A percentile compares a stretch with the other conserved stretches of the same genome.
These are phyloP conservation scores for Penicillium sumatraense DNA, from an alignment of 2,329 filamentous ascomycete species.

Conservation along the genomic window DNA sequence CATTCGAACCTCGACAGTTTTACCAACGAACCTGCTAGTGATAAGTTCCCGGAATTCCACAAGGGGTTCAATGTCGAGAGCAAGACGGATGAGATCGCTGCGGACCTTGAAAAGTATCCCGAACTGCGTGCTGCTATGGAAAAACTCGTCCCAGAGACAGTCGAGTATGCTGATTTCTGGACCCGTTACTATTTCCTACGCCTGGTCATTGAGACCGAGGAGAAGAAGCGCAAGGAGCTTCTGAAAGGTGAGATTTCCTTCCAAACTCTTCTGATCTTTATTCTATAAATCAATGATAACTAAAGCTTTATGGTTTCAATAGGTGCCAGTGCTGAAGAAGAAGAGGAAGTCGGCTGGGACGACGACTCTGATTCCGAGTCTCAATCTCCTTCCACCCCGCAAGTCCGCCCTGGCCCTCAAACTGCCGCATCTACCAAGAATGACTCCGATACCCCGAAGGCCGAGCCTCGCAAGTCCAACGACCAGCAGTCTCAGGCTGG, in stretches of 20 bases:
- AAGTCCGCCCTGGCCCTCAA: conserved; percentile 45
- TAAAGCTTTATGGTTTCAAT: conserved; percentile 11
- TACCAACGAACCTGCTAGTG: conserved; percentile 75
- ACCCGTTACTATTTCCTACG: conserved; percentile 92
- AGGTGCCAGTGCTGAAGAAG: conserved; percentile 63
- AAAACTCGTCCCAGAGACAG: conserved; percentile 87
- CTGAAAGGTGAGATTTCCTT: conserved; percentile 73
- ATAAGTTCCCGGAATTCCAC: conserved; percentile 76
- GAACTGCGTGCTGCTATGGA: conserved; percentile 91
- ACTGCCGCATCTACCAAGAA: conserved; percentile 33
- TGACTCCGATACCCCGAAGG: conserved; percentile 59
- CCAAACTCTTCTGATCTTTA: neutral
- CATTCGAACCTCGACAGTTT: conserved; percentile 85
- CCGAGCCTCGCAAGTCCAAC: conserved; percentile 73
- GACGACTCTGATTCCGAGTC: conserved; percentile 70
- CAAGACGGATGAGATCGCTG: conserved; percentile 82
- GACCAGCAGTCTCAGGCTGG: conserved; percentile 90
- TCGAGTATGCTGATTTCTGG: conserved; percentile 93
- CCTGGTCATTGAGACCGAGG: conserved; percentile 90
- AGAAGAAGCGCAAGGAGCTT: conserved; percentile 84
- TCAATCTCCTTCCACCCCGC: conserved; percentile 47
- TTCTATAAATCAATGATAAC: neutral
- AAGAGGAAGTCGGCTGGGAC: conserved; percentile 70
- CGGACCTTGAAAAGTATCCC: conserved; percentile 81
- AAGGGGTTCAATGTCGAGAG: conserved; percentile 76